A percentile compares a stretch with the other conserved stretches of the same genome.
These are phyloP conservation scores for Cladosporium phlei DNA, from an alignment of 2,329 filamentous ascomycete species.

Conservation along the genomic window DNA sequence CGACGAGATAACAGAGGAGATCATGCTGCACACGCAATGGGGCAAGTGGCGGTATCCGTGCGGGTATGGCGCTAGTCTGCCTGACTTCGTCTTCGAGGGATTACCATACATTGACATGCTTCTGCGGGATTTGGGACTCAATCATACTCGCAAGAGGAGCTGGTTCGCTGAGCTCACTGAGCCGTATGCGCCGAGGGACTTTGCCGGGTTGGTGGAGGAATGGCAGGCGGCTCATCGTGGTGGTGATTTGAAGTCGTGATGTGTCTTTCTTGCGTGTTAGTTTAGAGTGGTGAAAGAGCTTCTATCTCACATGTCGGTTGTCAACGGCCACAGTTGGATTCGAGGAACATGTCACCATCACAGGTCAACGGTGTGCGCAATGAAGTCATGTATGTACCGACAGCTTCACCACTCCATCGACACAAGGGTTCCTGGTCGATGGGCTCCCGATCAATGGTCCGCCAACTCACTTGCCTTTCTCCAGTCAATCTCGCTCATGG, in stretches of 20 bases:
- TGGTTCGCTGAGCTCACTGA: slow-evolving; percentile 49
- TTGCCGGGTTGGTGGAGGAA: slow-evolving; percentile 50
- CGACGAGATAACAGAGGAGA: slow-evolving; percentile 37
- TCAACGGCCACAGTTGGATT: too few relatives aligned
- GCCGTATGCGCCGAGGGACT: slow-evolving; percentile 58
- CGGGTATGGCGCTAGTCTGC: slow-evolving; percentile 58
- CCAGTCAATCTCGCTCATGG: too few relatives aligned
- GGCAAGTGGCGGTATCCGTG: slow-evolving; percentile 64
- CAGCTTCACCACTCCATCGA: too few relatives aligned
- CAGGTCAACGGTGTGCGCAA: too few relatives aligned
- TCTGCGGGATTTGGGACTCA: slow-evolving; percentile 60
- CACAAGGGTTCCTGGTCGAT: too few relatives aligned
- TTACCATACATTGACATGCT: slow-evolving; percentile 69
- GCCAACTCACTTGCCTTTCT: too few relatives aligned
- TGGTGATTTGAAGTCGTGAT: not conserved
- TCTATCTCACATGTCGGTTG: too few relatives aligned
- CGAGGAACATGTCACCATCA: too few relatives aligned
- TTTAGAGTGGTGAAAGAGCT: too few relatives aligned
- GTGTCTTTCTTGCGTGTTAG: too few relatives aligned
- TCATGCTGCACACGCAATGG: slow-evolving; percentile 63
- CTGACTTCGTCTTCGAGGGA: slow-evolving; percentile 71
- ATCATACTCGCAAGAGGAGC: slow-evolving; percentile 51
- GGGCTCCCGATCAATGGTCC: too few relatives aligned
- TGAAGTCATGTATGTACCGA: too few relatives aligned
- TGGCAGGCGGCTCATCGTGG: slow-evolving; percentile 35